Evolutionary conservation across 768 basidiomycete species (phyloP), one percentile per base, ranked within the genome.

Genomic region (Boletus patriciae): DNA sequence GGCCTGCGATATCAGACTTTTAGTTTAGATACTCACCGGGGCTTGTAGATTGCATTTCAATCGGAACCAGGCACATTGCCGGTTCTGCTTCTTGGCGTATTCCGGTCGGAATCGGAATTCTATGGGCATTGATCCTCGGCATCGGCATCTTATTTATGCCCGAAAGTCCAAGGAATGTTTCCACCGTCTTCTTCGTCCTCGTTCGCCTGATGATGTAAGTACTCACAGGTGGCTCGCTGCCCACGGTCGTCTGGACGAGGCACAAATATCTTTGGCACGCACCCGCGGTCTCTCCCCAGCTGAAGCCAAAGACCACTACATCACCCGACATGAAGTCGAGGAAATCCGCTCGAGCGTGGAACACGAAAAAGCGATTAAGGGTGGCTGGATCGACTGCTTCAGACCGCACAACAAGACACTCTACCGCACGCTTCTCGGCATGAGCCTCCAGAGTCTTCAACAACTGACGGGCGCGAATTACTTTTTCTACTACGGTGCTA

Each of bases 371-470:
- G 37, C 37, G 37, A 38, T 6, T 18, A n/a, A 16, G 37, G 37
- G 37, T 38, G 81, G 83, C 6, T 90, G 88, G 88, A 54, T 83
- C n/a, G 85, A 87, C 55, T 87, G 86, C 37, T 38, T 38, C 37
- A 38, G 37, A 38, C 37, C 37, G 12, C 37, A 38, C 37, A 38
- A 38, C 37, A 38, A 38, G 18, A 38, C 37, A 2, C 37, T 38
- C 37, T 38, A 38, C 18, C 76, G 86, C 54, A 88, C 87, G 3
- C 60, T 83, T 6, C 75, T 86, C 29, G 81, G 84, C 46, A 87
- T 87, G 81, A 69, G 76, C 3, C 71, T 92, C 21, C 88, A 90
- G 71, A 79, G 77, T 55, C 76, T 88, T 59, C 88, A 90, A 66
- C 88, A 90, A 67, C 79, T 90, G 36, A 89, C 85, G 0, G 84